phyloP scores from a whole-genome alignment of 495 filamentous ascomycete species.

The Polyplosphaeria fusca region DNA sequence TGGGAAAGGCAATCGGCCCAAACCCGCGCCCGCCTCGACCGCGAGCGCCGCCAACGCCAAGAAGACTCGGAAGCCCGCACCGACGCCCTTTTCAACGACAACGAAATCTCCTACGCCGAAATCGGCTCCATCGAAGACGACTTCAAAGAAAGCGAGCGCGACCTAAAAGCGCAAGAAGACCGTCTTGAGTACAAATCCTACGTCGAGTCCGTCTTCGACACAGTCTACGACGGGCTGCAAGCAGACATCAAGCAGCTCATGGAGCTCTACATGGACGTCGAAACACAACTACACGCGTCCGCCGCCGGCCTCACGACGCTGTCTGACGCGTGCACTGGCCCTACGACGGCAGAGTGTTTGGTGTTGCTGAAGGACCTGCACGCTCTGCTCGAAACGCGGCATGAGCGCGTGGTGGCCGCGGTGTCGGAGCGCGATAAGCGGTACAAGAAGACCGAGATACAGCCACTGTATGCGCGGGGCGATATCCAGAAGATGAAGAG shows the following conservation, averaged over 20 bases:
- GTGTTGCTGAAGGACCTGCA: constrained; percentile 34
- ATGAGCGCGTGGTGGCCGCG: constrained; percentile 38
- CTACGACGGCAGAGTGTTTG: constrained; percentile 17
- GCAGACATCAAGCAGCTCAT: constrained; percentile 52
- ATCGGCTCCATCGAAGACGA: constrained; percentile 60
- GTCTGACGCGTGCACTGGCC: constrained; percentile 1
- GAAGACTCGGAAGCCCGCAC: constrained; percentile 54
- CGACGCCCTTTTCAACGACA: constrained; percentile 56
- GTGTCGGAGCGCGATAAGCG: constrained; percentile 41
- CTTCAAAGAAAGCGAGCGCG: constrained; percentile 55
- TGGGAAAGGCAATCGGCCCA: constrained; percentile 50
- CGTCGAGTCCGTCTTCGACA: constrained; percentile 51
- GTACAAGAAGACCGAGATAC: constrained; percentile 42
- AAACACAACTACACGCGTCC: constrained; percentile 16
- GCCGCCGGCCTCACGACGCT: constrained; percentile 17
- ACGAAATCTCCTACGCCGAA: constrained; percentile 61
- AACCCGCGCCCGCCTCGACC: constrained; percentile 47
- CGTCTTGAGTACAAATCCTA: constrained; percentile 54
- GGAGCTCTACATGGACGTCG: constrained; percentile 47
- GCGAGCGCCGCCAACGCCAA: constrained; percentile 51
- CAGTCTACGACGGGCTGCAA: constrained; percentile 52
- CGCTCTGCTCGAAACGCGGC: constrained; percentile 34
- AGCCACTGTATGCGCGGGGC: constrained; percentile 38
- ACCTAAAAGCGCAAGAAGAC: constrained; percentile 54
- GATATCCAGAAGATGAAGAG: constrained; percentile 43